A percentile compares a stretch with the other conserved stretches of the same genome.
Conservation (phyloP, 2,329 filamentous ascomycete species). For the Orbilia quercus region DNA sequence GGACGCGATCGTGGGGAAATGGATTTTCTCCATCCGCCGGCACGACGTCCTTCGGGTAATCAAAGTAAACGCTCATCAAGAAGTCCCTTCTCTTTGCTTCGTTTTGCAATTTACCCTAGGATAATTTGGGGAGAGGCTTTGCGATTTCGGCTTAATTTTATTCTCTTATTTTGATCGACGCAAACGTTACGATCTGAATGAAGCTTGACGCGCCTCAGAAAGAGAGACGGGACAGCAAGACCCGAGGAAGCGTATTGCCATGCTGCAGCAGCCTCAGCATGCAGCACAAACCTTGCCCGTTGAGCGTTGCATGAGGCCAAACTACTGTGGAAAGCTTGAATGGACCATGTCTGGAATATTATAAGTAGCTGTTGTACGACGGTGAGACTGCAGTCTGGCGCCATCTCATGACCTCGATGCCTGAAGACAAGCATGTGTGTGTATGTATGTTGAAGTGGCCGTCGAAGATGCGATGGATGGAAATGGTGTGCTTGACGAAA, state of each 20-base stretch:
- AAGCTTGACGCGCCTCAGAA: conserved; percentile 24
- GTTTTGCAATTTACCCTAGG: conserved; percentile 5
- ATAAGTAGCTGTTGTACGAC: conserved; percentile 44
- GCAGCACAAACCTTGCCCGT: conserved; percentile 41
- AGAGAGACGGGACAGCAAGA: conserved; percentile 29
- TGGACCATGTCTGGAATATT: conserved; percentile 23
- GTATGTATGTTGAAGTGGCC: conserved; percentile 28
- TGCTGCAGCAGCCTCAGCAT: conserved; percentile 25
- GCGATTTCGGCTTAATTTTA: conserved; percentile 23
- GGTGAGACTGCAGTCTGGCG: conserved; percentile 39
- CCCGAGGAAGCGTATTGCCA: conserved; percentile 50
- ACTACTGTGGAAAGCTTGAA: conserved; percentile 15
- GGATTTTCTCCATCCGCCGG: conserved; percentile 30
- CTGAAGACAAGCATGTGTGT: not conserved
- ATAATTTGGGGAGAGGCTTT: conserved; percentile 18
- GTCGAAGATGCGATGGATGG: not conserved
- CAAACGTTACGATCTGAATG: conserved; percentile 14
- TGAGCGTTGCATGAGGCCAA: conserved; percentile 17
- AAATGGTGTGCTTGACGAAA: conserved; percentile 18
- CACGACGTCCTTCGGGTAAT: conserved; percentile 43
- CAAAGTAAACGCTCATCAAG: conserved; percentile 13
- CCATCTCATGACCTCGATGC: conserved; percentile 42
- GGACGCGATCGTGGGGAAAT: conserved; percentile 20
- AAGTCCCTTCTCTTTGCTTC: not conserved
- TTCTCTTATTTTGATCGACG: conserved; percentile 9